Percentiles rank a stretch among this genome's conserved stretches.
These are phyloP conservation scores for Monosporascus sp. DNA, from an alignment of 2,329 filamentous ascomycete genomes.

Conservation along the genomic window DNA sequence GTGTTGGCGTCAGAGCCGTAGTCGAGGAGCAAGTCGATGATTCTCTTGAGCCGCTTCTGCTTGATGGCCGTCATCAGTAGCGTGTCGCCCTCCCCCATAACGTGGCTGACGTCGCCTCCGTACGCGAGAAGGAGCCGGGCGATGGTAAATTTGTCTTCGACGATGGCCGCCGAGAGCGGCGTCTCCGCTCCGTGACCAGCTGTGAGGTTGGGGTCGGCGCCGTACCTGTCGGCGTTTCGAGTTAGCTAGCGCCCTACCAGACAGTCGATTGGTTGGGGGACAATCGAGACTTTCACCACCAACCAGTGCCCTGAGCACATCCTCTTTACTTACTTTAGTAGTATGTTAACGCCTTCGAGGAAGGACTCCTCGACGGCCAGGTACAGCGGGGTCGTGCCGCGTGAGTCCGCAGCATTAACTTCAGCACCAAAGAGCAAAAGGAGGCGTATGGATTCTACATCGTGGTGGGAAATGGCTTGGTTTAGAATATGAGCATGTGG, in stretches of 20 bases:
- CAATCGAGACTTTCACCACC: not conserved
- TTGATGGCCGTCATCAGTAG: slow-evolving; percentile 57
- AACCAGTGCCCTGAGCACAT: too few relatives aligned
- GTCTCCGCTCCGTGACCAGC: slow-evolving; percentile 48
- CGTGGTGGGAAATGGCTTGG: slow-evolving; percentile 46
- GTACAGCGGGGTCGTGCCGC: slow-evolving; percentile 47
- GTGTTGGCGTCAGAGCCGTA: slow-evolving; percentile 46
- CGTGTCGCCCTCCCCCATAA: slow-evolving; percentile 54
- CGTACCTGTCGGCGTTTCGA: slow-evolving; percentile 35
- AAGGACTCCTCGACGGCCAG: slow-evolving; percentile 48
- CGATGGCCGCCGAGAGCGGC: slow-evolving; percentile 47
- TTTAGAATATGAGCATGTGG: slow-evolving; percentile 44
- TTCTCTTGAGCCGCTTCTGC: slow-evolving; percentile 34
- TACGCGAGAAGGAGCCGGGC: slow-evolving; percentile 57
- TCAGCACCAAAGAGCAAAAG: slow-evolving; percentile 54
- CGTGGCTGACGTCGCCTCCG: slow-evolving; percentile 51
- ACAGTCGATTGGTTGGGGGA: not conserved
- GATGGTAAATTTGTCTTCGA: slow-evolving; percentile 50
- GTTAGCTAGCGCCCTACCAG: slow-evolving; percentile 1
- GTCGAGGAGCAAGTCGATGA: slow-evolving; percentile 43
- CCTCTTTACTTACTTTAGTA: slow-evolving; percentile 43
- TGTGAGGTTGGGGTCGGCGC: slow-evolving; percentile 52
- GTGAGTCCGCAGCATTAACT: slow-evolving; percentile 45
- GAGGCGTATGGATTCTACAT: slow-evolving; percentile 49
- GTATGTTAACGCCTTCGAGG: slow-evolving; percentile 50